Percentiles rank a stretch among this genome's conserved stretches.
These are phyloP conservation scores for Aphanomyces euteiches DNA, from an alignment of 352 stramenopile species.

Conservation along the genomic window DNA sequence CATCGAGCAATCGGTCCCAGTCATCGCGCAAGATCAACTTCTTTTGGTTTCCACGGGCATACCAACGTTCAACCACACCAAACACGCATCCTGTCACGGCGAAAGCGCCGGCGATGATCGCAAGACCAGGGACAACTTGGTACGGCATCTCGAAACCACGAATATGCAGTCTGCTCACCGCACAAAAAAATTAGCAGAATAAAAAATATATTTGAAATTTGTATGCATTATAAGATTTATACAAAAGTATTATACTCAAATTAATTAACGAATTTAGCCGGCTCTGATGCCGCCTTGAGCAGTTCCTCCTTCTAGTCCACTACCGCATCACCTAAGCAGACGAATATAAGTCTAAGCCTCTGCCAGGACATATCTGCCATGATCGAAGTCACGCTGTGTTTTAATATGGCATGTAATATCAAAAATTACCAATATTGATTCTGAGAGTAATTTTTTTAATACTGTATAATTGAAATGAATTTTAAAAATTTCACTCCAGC, in stretches of 20 bases:
- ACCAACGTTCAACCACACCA: constrained; percentile 68
- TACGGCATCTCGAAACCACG: constrained; percentile 62
- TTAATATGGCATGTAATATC: too few relatives aligned
- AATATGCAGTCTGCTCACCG: constrained; percentile 19
- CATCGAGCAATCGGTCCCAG: constrained; percentile 27
- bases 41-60: constrained; percentile 63
- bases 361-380: too few relatives aligned
- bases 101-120: constrained; percentile 70
- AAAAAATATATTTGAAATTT: constrained; percentile 8
- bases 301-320: too few relatives aligned
- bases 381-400: too few relatives aligned
- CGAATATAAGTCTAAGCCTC: too few relatives aligned
- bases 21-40: constrained; percentile 31
- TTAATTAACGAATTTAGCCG: too few relatives aligned
- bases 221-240: neutral
- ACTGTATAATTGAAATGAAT: too few relatives aligned
- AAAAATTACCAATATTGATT: too few relatives aligned
- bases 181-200: neutral
- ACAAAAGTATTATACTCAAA: neutral
- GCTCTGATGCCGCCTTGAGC: too few relatives aligned
- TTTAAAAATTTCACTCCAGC: too few relatives aligned
- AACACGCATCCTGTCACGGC: constrained; percentile 73
- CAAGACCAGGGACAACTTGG: constrained; percentile 76
- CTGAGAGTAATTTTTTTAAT: too few relatives aligned
- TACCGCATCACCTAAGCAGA: too few relatives aligned